A percentile compares a stretch with the other conserved stretches of the same genome.
Evolutionary conservation across 1,284 basidiomycete genomes (phyloP).

Genomic region (Fomitopsis schrenkii): DNA sequence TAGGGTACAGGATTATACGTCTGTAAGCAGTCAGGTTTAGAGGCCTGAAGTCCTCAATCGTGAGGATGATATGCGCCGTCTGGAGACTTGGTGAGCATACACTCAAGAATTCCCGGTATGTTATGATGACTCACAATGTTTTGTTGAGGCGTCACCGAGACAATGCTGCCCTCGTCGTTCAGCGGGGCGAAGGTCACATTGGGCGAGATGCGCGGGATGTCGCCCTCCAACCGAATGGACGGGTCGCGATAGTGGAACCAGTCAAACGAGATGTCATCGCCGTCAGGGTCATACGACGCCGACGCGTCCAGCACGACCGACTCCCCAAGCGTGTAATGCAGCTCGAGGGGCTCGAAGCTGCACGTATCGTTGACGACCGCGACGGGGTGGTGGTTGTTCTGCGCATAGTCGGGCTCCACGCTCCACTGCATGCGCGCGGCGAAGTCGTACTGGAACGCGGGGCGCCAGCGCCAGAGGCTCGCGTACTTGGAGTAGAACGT

Average conservation of each 20-base stretch:
- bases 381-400: too few relatives aligned
- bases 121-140: neutral
- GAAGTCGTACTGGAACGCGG: too few relatives aligned
- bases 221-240: neutral
- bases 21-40: neutral
- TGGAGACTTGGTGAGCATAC: neutral
- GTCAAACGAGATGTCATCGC: neutral
- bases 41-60: neutral
- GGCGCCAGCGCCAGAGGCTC: too few relatives aligned
- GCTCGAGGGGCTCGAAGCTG: too few relatives aligned
- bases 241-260: neutral
- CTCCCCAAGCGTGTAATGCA: too few relatives aligned
- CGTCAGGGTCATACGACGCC: too few relatives aligned
- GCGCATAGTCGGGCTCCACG: too few relatives aligned
- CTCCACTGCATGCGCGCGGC: too few relatives aligned
- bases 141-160: neutral
- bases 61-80: neutral
- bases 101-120: neutral
- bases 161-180: neutral
- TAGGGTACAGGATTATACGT: neutral
- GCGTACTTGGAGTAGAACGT: too few relatives aligned
- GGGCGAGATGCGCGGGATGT: neutral
- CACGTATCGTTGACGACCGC: too few relatives aligned
- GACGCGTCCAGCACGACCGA: neutral
- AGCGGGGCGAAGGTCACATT: neutral